Evolutionary conservation across 192 early-diverging fungal species (phyloP).

Genomic region (Glomus cerebriforme): DNA sequence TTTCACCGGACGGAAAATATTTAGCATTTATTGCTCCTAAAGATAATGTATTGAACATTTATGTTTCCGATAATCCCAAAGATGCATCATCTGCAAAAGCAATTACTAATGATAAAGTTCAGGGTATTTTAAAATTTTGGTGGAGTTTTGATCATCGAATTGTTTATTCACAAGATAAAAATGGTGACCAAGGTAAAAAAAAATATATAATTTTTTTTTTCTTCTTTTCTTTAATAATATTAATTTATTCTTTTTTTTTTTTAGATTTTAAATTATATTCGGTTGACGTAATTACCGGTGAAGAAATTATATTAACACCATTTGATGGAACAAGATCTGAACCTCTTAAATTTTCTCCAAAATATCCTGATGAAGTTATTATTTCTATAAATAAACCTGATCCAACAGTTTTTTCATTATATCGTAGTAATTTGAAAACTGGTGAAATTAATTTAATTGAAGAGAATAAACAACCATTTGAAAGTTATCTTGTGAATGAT

Average conservation of each 20-base stretch:
- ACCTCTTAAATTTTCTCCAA: conserved; percentile 21
- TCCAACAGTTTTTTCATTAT: conserved; percentile 33
- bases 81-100: conserved; percentile 19
- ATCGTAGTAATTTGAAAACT: conserved; percentile 34
- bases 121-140: conserved; percentile 35
- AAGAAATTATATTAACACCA: neutral
- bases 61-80: conserved; percentile 28
- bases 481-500: neutral
- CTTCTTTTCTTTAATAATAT: too few relatives aligned
- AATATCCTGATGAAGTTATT: conserved; percentile 37
- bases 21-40: conserved; percentile 41
- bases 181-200: conserved; percentile 39
- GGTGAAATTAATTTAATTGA: conserved; percentile 36
- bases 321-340: neutral
- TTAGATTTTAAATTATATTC: neutral
- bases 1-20: conserved; percentile 30
- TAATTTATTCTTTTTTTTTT: too few relatives aligned
- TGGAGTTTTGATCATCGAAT: conserved; percentile 41
- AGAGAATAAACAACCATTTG: conserved; percentile 32
- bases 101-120: conserved; percentile 38
- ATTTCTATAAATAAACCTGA: conserved; percentile 40
- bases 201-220: neutral
- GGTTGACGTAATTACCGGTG: neutral
- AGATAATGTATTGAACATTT: conserved; percentile 39
- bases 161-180: conserved; percentile 39